Evolutionary conservation across 345 rosid genomes (phyloP).

Genomic region (Anastatica hierochuntica): DNA sequence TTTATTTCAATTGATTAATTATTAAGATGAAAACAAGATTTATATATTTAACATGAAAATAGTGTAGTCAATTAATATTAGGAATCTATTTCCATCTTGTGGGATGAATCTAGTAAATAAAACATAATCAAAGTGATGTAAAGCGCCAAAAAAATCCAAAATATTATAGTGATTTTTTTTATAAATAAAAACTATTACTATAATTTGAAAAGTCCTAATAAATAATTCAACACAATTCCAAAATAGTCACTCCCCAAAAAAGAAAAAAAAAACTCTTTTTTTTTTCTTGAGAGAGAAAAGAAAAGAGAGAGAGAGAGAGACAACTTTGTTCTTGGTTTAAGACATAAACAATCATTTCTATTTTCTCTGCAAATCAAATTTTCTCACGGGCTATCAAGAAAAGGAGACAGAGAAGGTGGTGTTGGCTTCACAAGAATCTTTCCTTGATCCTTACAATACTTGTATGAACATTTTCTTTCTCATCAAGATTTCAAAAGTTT

Average conservation of each 20-base stretch:
- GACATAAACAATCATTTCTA: constrained; percentile 22
- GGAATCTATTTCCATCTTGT: too few species aligned
- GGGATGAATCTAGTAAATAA: too few species aligned
- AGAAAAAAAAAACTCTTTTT: constrained; percentile 9
- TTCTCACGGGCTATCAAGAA: constrained; percentile 27
- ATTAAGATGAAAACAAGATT: too few species aligned
- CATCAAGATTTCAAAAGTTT: not conserved
- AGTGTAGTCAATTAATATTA: too few species aligned
- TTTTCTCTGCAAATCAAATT: constrained; percentile 23
- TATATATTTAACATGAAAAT: too few species aligned
- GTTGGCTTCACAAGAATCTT: constrained; percentile 27
- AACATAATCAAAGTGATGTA: not conserved
- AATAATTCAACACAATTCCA: constrained; percentile 24
- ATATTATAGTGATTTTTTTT: not conserved
- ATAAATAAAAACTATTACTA: not conserved
- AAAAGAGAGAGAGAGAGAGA: constrained; percentile 23
- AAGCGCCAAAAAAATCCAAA: constrained; percentile 21
- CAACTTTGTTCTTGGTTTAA: constrained; percentile 17
- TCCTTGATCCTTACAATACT: constrained; percentile 2
- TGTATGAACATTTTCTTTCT: constrained; percentile 11
- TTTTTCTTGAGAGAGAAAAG: not conserved
- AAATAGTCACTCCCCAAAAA: constrained; percentile 25
- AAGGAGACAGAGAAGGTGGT: constrained; percentile 25
- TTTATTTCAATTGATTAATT: too few species aligned
- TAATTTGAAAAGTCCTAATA: constrained; percentile 16